Evolutionary conservation across 805 yeast genomes (phyloP).

Genomic region (Isabelozyma pseudorhagii): DNA sequence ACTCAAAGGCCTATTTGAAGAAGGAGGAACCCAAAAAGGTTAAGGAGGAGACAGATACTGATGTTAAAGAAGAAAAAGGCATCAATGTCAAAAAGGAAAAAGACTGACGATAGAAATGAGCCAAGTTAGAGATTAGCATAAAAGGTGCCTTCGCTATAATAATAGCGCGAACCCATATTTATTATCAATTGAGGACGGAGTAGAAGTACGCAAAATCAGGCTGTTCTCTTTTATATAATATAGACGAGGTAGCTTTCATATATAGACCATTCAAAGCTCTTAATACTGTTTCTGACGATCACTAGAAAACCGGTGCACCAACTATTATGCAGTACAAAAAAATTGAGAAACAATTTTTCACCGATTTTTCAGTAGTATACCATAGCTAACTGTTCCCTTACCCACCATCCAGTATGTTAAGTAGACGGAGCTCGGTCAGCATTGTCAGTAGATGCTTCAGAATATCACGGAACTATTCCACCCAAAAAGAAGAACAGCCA

Average conservation of each 20-base stretch:
- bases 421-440: constrained; percentile 1
- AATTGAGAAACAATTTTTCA: too few species aligned
- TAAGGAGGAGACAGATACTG: background rate
- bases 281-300: background rate
- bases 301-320: background rate
- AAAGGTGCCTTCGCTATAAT: too few species aligned
- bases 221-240: too few species aligned
- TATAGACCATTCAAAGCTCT: too few species aligned
- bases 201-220: too few species aligned
- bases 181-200: too few species aligned
- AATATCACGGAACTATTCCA: background rate
- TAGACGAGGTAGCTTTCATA: too few species aligned
- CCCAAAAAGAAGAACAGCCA: constrained; percentile 8
- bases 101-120: background rate
- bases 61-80: background rate
- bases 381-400: background rate
- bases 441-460: background rate
- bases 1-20: background rate
- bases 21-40: too few species aligned
- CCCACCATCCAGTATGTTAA: background rate
- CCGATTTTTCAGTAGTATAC: background rate
- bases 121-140: too few species aligned
- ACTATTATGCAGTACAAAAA: background rate
- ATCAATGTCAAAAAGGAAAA: too few species aligned
- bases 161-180: too few species aligned